Conservation (phyloP, 257 asterid species). For the Penstemon eatonii region DNA sequence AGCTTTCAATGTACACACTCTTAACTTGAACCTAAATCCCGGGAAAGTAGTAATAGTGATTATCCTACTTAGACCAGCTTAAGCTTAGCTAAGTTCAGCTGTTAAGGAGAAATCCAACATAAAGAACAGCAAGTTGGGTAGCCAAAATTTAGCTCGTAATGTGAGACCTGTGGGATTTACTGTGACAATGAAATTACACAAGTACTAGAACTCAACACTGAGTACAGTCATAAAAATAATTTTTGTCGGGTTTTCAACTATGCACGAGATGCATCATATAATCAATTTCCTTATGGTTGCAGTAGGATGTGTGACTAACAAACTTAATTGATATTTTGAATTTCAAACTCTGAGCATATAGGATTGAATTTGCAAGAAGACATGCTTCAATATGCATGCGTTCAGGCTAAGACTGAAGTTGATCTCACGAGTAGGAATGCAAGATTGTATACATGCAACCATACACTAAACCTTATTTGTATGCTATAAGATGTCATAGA, state of each 20-base stretch:
- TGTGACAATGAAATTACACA: not conserved
- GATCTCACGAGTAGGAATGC: not conserved
- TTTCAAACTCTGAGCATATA: no score
- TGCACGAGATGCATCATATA: not conserved
- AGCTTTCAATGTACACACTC: conserved; percentile 71
- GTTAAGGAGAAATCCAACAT: not conserved
- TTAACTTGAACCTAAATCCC: conserved; percentile 85
- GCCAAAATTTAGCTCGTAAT: not conserved
- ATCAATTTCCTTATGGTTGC: not conserved
- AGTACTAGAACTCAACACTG: not conserved
- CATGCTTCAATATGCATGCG: not conserved
- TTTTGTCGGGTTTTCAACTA: not conserved
- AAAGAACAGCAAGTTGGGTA: not conserved
- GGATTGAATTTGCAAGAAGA: no score
- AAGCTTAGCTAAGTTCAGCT: not conserved
- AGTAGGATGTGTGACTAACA: not conserved
- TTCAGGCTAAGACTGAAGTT: not conserved
- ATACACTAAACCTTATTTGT: not conserved
- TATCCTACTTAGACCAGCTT: conserved; percentile 7
- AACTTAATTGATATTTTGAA: no score
- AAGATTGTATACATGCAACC: not conserved
- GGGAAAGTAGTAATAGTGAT: conserved; percentile 27
- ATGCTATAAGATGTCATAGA: no score
- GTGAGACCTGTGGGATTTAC: conserved; percentile 2
- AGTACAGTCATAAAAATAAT: not conserved